phyloP scores from a whole-genome alignment of 2,329 filamentous ascomycete genomes.

The Pyrenophora seminiperda region DNA sequence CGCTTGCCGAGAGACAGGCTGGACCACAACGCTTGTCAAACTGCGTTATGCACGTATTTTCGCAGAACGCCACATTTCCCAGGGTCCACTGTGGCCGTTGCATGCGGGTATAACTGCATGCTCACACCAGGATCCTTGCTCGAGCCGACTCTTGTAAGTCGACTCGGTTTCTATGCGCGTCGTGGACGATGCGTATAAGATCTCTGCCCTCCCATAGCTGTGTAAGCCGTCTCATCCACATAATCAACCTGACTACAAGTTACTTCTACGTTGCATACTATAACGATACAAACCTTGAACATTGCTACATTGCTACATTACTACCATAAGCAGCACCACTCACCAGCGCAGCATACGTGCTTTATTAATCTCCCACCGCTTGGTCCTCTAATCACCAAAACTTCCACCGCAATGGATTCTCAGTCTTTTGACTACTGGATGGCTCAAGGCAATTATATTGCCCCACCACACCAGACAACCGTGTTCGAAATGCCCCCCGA shows the following conservation, averaged over 20 bases:
- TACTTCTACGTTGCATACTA: conserved; percentile 6
- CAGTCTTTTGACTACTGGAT: conserved; percentile 47
- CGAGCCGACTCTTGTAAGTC: conserved; percentile 27
- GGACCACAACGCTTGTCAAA: conserved; percentile 16
- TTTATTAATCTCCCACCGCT: too few relatives aligned
- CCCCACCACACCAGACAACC: conserved; percentile 37
- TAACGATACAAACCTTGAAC: background rate
- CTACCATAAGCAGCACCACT: background rate
- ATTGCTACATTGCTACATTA: conserved; percentile 3
- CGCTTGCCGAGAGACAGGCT: conserved; percentile 29
- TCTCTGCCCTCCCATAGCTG: conserved; percentile 38
- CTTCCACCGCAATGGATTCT: conserved; percentile 38
- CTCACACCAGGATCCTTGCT: conserved; percentile 23
- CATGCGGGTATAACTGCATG: conserved; percentile 24
- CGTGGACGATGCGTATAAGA: conserved; percentile 40
- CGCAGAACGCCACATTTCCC: conserved; percentile 22
- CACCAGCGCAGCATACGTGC: background rate
- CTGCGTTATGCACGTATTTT: conserved; percentile 35
- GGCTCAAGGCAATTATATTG: conserved; percentile 41
- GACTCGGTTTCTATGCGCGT: conserved; percentile 28
- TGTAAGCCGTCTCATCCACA: conserved; percentile 37
- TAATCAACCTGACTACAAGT: conserved; percentile 27
- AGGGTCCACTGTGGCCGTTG: conserved; percentile 33
- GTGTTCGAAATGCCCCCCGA: conserved; percentile 44
- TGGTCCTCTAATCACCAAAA: conserved; percentile 5